Percentiles rank a stretch among this genome's conserved stretches.
Evolutionary conservation across 2,329 filamentous ascomycete species (phyloP).

Genomic region (Fusarium sublunatum): DNA sequence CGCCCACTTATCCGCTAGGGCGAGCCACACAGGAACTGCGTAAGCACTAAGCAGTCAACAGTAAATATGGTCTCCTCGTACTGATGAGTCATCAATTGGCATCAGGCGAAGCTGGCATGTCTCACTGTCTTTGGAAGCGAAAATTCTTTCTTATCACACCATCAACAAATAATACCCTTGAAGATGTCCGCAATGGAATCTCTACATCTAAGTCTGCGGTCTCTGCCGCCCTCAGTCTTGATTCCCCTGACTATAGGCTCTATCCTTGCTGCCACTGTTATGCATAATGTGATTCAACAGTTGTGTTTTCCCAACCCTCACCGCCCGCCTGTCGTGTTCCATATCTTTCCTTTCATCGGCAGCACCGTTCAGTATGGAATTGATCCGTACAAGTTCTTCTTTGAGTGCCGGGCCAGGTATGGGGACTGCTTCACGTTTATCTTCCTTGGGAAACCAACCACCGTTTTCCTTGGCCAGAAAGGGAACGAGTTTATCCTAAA

Average conservation of each 20-base stretch:
- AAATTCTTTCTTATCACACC: background rate
- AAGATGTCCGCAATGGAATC: constrained; percentile 7
- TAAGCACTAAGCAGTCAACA: background rate
- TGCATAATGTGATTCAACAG: constrained; percentile 83
- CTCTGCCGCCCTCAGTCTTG: constrained; percentile 22
- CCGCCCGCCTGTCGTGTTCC: constrained; percentile 83
- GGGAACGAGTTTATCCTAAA: constrained; percentile 94
- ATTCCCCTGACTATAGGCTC: constrained; percentile 55
- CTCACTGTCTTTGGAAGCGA: background rate
- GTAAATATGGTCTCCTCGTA: background rate
- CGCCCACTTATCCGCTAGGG: too few relatives aligned
- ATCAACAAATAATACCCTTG: fast-evolving
- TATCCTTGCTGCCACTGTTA: constrained; percentile 66
- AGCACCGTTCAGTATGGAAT: constrained; percentile 95
- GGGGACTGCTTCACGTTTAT: constrained; percentile 91
- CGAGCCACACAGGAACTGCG: too few relatives aligned
- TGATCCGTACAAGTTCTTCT: constrained; percentile 90
- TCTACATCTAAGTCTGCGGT: background rate
- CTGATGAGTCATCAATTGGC: background rate
- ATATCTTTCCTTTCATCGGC: constrained; percentile 84
- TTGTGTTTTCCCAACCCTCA: constrained; percentile 82
- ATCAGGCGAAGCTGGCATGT: constrained; percentile 7
- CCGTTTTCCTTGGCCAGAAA: constrained; percentile 81
- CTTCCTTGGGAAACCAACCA: constrained; percentile 86
- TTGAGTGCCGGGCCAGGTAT: constrained; percentile 78